Base-by-base conservation (phyloP, 768 basidiomycete genomes). In the Thelephora ganbajun region DNA sequence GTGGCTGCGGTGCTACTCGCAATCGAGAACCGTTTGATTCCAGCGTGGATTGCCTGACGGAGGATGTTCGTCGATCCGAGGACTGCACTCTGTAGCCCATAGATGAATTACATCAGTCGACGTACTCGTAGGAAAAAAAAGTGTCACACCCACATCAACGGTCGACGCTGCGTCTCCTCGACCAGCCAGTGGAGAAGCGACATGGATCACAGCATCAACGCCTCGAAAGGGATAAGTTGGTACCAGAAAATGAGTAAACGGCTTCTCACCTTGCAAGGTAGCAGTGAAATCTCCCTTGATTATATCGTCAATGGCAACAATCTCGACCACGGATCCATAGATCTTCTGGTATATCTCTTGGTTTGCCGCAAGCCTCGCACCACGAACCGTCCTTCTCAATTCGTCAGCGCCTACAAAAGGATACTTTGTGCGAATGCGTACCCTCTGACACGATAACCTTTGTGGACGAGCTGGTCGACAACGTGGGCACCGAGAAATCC, bases 381-480 rank as follows among this genome's bases (percentile, higher is more conserved):
- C 50, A 20, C 56, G 56, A 4, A 50, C 53, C 11, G 51, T 51
- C 4, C 55, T 56, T n/a, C n/a, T n/a, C n/a, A n/a, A 41, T 18
- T 36, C 1, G 20, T 11, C 5, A 47, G 46, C 13, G 11, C 14
- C 14, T 20, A 7, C 14, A 35, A 11, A 43, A 19, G 7, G 2
- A 5, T 16, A 22, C 18, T 9, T 5, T 47, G 11, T 47, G 34
- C 33, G 2, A 18, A 2, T 4, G 54, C 65, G 44, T 50, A 69
- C 67, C 70, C 76, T 56, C 70, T 60, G 18, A 78, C 74, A 16
- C 58, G 62, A 52, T 69, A 72, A 0, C 74, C 74, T 23, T 60
- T 58, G 37, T 67, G 53, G 30, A 74, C 53, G 2, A 72, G 59
- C 19, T 68, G 61, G 11, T 65, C 54, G 11, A 66, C 64, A 20